phyloP scores from a whole-genome alignment of 2,329 filamentous ascomycete genomes.

The Metarhizium robertsii region DNA sequence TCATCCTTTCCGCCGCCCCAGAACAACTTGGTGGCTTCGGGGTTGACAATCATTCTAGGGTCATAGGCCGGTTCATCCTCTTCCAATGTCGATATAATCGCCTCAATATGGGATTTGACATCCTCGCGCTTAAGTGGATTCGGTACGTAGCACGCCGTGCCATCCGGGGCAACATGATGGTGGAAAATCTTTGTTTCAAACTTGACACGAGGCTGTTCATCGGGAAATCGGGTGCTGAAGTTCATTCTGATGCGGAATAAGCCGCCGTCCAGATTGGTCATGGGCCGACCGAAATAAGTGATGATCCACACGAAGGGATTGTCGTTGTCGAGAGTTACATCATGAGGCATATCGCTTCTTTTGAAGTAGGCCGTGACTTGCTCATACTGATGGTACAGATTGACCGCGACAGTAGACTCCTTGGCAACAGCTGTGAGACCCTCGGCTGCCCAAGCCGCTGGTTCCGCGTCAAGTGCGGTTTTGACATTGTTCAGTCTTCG shows the following conservation, averaged over 20 bases:
- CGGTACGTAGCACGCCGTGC: constrained; percentile 74
- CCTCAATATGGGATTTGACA: constrained; percentile 72
- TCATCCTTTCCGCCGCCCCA: constrained; percentile 69
- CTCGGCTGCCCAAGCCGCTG: constrained; percentile 58
- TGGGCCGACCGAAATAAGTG: constrained; percentile 83
- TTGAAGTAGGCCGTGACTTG: constrained; percentile 72
- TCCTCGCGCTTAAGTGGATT: constrained; percentile 57
- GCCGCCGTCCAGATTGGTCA: constrained; percentile 88
- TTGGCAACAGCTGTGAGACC: constrained; percentile 54
- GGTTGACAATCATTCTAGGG: constrained; percentile 77
- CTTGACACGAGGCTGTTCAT: constrained; percentile 75
- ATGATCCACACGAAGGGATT: constrained; percentile 88
- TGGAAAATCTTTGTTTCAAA: constrained; percentile 81
- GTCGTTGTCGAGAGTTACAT: constrained; percentile 64
- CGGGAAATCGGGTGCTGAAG: constrained; percentile 78
- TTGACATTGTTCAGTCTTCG: constrained; percentile 61
- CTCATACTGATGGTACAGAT: constrained; percentile 74
- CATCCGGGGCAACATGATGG: constrained; percentile 71
- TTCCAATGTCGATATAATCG: constrained; percentile 73
- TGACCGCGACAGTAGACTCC: constrained; percentile 69
- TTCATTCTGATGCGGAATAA: constrained; percentile 73
- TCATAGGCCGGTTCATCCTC: constrained; percentile 85
- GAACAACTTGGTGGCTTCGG: constrained; percentile 74
- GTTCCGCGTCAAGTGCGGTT: constrained; percentile 62
- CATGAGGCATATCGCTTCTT: constrained; percentile 59